Conservation (phyloP, 768 basidiomycete species). For the Mycena alexandri region DNA sequence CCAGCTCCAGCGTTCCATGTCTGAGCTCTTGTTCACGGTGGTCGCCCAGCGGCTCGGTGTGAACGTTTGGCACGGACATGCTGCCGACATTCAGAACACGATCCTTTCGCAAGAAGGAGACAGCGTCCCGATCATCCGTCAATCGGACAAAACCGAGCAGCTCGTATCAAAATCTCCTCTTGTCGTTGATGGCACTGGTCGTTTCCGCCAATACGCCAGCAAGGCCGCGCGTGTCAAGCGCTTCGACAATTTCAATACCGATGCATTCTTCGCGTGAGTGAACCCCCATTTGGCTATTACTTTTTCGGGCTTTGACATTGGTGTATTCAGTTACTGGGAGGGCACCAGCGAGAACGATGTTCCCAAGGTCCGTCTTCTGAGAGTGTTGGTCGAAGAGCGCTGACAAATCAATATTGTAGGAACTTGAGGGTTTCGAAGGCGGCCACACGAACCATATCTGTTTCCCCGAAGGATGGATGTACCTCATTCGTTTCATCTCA, state of each 20-base stretch:
- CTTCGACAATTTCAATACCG: slow-evolving; percentile 34
- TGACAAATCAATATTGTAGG: slow-evolving; percentile 1
- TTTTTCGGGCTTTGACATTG: not conserved
- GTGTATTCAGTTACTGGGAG: slow-evolving; percentile 23
- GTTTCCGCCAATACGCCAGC: slow-evolving; percentile 32
- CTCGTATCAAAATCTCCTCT: slow-evolving; percentile 24
- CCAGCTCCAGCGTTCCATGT: slow-evolving; percentile 33
- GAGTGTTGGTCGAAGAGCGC: not conserved
- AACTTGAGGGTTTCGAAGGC: slow-evolving; percentile 30
- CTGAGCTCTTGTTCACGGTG: slow-evolving; percentile 33
- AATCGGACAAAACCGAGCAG: slow-evolving; percentile 16
- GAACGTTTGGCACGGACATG: slow-evolving; percentile 33
- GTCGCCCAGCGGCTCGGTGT: slow-evolving; percentile 33
- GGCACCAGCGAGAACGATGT: slow-evolving; percentile 20
- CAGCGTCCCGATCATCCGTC: slow-evolving; percentile 21
- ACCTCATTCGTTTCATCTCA: slow-evolving; percentile 30
- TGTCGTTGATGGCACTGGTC: slow-evolving; percentile 34
- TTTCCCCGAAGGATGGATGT: slow-evolving; percentile 37
- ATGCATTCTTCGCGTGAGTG: slow-evolving; percentile 30
- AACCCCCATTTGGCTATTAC: too few species aligned
- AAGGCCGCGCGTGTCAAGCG: slow-evolving; percentile 24
- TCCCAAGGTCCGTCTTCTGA: slow-evolving; percentile 6
- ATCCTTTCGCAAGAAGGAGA: slow-evolving; percentile 19
- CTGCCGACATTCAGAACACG: slow-evolving; percentile 27
- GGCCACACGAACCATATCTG: slow-evolving; percentile 34